Evolutionary conservation across 305 asterid genomes (phyloP), one percentile per base, ranked within the genome.

Genomic region (Fraxinus baroniana): DNA sequence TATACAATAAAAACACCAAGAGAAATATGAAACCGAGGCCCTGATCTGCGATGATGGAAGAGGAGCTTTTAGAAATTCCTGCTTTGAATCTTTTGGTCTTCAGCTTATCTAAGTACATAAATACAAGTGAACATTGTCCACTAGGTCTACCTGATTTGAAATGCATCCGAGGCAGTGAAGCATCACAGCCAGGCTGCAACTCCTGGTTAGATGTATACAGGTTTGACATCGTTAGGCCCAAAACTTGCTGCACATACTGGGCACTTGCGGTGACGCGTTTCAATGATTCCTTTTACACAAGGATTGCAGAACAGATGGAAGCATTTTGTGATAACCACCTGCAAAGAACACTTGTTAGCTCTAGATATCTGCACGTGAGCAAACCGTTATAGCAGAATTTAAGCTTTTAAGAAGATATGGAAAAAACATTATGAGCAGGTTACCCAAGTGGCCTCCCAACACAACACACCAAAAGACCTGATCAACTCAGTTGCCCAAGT

Each of bases 291-390:
- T 86, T 91, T 98, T 77, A 97, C 82, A 83, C 99, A 97, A 70
- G 96, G 93, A 88, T 91, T 91, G 90, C 99, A 97, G 84, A 94
- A 95, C 12, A 97, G 92, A 92, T 97, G 99, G 89, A 88, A 97
- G 90, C 99, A 97, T 91, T 94, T 97, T 78, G 93, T 88, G 83
- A 97, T 92, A 30, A 94, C 98, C 84, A 97, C 99, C 99, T 97
- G 98, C 15, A 26, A 66, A 62, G 28, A 62, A 62, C 5, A 9
- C 15, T 62, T 2, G 13, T 62, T 62, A 62, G 36, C 37, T 66
- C 74, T 9, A 24, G 36, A 66, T 26, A 12, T 26, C 26, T 66
- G 36, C 74, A 26, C 1, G 18, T 26, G 18, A 66, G 74, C n/a
- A 1, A 66, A 66, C 8, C 2, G n/a, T 8, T 24, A 3, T 0